A percentile compares a stretch with the other conserved stretches of the same genome.
These are phyloP conservation scores for Penicillium sclerotiorum DNA, from an alignment of 2,329 filamentous ascomycete genomes.

Conservation along the genomic window DNA sequence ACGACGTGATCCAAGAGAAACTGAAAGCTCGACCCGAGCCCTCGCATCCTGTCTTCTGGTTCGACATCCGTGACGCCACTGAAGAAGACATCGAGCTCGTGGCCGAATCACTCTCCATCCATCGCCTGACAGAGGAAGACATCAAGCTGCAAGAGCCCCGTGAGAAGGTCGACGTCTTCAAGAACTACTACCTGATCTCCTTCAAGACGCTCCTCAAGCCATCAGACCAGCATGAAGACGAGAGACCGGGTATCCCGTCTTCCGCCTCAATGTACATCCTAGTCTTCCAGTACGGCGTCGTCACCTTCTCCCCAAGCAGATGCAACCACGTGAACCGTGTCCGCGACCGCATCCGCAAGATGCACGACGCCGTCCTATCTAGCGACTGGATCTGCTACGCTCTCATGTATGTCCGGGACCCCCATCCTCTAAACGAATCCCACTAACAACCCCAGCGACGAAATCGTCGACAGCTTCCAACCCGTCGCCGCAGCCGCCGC, in stretches of 20 bases:
- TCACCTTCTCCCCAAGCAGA: slow-evolving; percentile 88
- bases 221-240: slow-evolving; percentile 68
- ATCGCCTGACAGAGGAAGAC: slow-evolving; percentile 92
- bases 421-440: not conserved
- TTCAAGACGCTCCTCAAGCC: slow-evolving; percentile 84
- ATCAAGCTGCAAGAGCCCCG: slow-evolving; percentile 91
- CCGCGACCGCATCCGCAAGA: slow-evolving; percentile 79
- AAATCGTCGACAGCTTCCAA: slow-evolving; percentile 93
- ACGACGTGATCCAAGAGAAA: slow-evolving; percentile 17
- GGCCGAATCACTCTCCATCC: slow-evolving; percentile 88
- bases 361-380: slow-evolving; percentile 89
- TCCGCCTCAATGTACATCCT: slow-evolving; percentile 94
- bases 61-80: slow-evolving; percentile 85
- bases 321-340: slow-evolving; percentile 85
- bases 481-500: slow-evolving; percentile 84
- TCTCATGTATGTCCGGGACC: slow-evolving; percentile 69
- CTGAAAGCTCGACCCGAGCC: slow-evolving; percentile 13
- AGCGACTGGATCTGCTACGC: slow-evolving; percentile 99
- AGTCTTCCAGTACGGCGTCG: slow-evolving; percentile 87
- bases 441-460: slow-evolving; percentile 61
- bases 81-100: slow-evolving; percentile 82
- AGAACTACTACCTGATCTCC: slow-evolving; percentile 94
- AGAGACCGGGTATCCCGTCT: slow-evolving; percentile 74
- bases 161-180: slow-evolving; percentile 96
- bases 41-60: slow-evolving; percentile 75